Conservation (phyloP, 2,329 filamentous ascomycete genomes). For the Claviceps sp. region DNA sequence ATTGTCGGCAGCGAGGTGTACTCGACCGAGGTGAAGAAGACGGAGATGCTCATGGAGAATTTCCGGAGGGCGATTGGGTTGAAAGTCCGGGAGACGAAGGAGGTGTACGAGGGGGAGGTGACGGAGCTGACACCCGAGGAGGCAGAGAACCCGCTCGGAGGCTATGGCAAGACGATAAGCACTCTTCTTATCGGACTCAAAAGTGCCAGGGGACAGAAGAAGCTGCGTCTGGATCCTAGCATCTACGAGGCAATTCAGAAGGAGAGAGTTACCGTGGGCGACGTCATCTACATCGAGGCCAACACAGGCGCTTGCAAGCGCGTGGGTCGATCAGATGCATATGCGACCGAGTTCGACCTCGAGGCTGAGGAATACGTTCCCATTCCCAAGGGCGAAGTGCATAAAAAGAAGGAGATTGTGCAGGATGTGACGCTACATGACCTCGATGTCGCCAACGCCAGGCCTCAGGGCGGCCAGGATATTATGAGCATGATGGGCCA, state of each 20-base stretch:
- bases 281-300: slow-evolving; percentile 98
- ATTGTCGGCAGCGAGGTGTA: slow-evolving; percentile 98
- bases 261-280: slow-evolving; percentile 87
- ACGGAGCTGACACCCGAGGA: slow-evolving; percentile 96
- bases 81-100: slow-evolving; percentile 95
- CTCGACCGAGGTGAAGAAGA: slow-evolving; percentile 98
- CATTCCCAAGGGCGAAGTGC: slow-evolving; percentile 95
- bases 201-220: slow-evolving; percentile 94
- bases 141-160: slow-evolving; percentile 91
- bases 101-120: slow-evolving; percentile 98
- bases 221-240: slow-evolving; percentile 87
- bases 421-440: slow-evolving; percentile 97
- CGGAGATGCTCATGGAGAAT: slow-evolving; percentile 97
- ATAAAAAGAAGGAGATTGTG: slow-evolving; percentile 99
- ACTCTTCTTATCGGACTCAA: slow-evolving; percentile 90
- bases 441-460: slow-evolving; percentile 85
- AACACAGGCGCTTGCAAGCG: slow-evolving; percentile 98
- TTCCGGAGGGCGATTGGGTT: slow-evolving; percentile 92
- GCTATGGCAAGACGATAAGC: slow-evolving; percentile 94
- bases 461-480: slow-evolving; percentile 93
- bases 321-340: slow-evolving; percentile 89
- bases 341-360: slow-evolving; percentile 95
- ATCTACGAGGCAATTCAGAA: slow-evolving; percentile 99
- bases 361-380: slow-evolving; percentile 98
- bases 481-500: slow-evolving; percentile 99